Evolutionary conservation across 2,329 filamentous ascomycete species (phyloP), one percentile per base, ranked within the genome.

Genomic region (Beauveria sp.): DNA sequence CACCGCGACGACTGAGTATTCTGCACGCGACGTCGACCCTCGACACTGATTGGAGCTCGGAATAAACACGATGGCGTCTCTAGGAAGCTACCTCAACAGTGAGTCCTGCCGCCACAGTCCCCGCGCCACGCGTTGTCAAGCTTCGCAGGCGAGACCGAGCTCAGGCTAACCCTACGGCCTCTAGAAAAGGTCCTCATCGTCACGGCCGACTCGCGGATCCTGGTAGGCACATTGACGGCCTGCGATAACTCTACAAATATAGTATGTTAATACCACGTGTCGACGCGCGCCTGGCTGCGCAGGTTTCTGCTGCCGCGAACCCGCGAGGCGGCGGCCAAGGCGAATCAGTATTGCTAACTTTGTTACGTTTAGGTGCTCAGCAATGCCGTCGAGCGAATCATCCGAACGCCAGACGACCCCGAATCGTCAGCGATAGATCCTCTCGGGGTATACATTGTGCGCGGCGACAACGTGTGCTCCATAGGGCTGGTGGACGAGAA

Each of bases 201-300:
- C 66, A 98, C 95, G 31, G 89, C 91, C 68, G 95, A 98, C 76
- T 95, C 93, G 57, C 88, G 93, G 69, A 96, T 91, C 52, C 79
- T 93, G 24, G 83, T 91, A 64, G 95, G 95, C 63, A 93, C 83
- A 2, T 85, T 99, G 60, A 80, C 93, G 54, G 91, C 90, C 50
- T 92, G 89, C 72, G 95, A 99, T 75, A 88, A 96, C 75, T 86
- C 89, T 70, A 98, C 95, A 67, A 99, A 99, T 76, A 79, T 99
- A 65, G 85, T 87, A 75, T 64, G 77, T 66, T 26, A 10, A 49
- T 8, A 16, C 52, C 26, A 46, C 22, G 52, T 18, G 5, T 28
- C n/a, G 26, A 26, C 18, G n/a, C 4, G 31, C 22, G 8, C 7
- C 8, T 31, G 40, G 28, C 43, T n/a, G 42, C 28, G 26, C 10